phyloP scores from a whole-genome alignment of 805 yeast species.

The baker's yeast (Saccharomyces cerevisiae) region DNA sequence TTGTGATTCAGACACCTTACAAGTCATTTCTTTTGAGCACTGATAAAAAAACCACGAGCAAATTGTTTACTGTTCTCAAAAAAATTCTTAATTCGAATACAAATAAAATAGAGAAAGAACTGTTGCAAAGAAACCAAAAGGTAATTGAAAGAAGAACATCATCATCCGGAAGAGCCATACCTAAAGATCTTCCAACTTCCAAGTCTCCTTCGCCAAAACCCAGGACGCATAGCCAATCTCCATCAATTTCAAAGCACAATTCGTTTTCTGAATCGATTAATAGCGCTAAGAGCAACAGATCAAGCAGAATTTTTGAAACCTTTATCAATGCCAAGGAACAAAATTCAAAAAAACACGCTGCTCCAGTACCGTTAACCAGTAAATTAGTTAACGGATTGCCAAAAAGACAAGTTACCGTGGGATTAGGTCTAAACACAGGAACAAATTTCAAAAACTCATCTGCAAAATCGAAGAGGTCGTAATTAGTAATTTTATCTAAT shows the following conservation, averaged over 20 bases:
- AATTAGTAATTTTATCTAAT: background rate
- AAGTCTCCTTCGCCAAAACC: conserved; percentile 17
- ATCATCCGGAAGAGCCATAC: background rate
- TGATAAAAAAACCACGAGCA: conserved; percentile 40
- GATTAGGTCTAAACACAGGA: background rate
- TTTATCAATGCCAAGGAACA: conserved; percentile 23
- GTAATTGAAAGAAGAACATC: background rate
- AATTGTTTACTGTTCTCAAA: conserved; percentile 52
- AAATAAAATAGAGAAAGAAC: conserved; percentile 35
- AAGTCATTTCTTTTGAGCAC: conserved; percentile 52
- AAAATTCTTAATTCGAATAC: conserved; percentile 41
- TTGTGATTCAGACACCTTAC: conserved; percentile 50
- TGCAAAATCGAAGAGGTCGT: background rate
- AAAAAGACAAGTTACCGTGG: background rate
- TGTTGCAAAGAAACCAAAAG: conserved; percentile 2
- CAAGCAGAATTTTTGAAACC: conserved; percentile 29
- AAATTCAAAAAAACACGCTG: conserved; percentile 8
- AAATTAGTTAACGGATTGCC: conserved; percentile 31
- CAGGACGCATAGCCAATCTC: conserved; percentile 1
- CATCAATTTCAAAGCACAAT: conserved; percentile 1
- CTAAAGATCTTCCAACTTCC: conserved; percentile 29
- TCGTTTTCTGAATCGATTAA: conserved; percentile 1
- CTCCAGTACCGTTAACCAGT: conserved; percentile 26
- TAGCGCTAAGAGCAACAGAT: background rate
- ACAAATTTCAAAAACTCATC: background rate